Conservation (phyloP, 768 basidiomycete species). For the Tulasnella sp. region DNA sequence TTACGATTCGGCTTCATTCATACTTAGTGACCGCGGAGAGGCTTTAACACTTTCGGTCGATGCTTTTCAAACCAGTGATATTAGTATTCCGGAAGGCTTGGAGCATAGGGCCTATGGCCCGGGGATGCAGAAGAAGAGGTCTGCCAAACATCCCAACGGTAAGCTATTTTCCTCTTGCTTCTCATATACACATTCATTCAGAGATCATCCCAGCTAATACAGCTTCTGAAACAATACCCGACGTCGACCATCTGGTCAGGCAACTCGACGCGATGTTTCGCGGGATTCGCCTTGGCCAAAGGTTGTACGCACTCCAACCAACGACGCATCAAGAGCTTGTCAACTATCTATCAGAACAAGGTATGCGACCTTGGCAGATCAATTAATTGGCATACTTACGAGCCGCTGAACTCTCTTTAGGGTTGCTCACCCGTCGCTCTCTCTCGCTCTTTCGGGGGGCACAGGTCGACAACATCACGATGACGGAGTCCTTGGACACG, state of each 20-base stretch:
- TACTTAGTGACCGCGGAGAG: conserved; percentile 27
- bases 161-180: neutral
- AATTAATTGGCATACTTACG: neutral
- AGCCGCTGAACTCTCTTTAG: neutral
- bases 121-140: neutral
- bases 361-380: neutral
- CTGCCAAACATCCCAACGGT: neutral
- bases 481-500: conserved; percentile 19
- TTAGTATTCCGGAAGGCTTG: neutral
- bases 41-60: neutral
- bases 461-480: neutral
- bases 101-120: neutral
- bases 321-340: conserved; percentile 14
- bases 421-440: conserved; percentile 15
- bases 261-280: conserved; percentile 23
- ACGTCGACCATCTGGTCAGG: neutral
- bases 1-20: conserved; percentile 26
- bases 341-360: conserved; percentile 11
- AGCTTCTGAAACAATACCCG: neutral
- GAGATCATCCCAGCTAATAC: neutral
- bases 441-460: conserved; percentile 11
- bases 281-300: conserved; percentile 7
- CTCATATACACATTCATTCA: neutral
- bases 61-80: conserved; percentile 23
- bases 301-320: conserved; percentile 3